Conservation (phyloP, 148 eudicot genomes). For the Amaranthus cruentus region DNA sequence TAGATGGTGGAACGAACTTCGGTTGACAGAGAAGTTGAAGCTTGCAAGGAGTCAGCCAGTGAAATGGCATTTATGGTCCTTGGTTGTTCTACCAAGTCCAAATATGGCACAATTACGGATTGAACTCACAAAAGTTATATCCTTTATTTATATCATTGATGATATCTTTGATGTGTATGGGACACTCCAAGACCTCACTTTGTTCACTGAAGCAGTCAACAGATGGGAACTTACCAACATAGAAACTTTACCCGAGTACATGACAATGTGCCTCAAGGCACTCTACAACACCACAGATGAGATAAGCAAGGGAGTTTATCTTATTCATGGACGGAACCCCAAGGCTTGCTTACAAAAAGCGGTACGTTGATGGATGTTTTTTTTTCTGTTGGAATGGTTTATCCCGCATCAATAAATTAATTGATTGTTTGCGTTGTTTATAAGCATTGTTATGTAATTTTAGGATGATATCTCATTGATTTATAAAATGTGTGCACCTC, state of each 20-base stretch:
- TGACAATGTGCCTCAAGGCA: slow-evolving; percentile 44
- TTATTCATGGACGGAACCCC: slow-evolving; percentile 42
- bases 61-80: slow-evolving; percentile 76
- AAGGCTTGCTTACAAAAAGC: slow-evolving; percentile 22
- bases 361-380: slow-evolving; percentile 24
- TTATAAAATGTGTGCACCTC: no score
- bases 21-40: slow-evolving; percentile 37
- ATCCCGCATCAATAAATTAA: no score
- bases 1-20: slow-evolving; percentile 64
- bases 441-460: no score
- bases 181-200: slow-evolving; percentile 39
- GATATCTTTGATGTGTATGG: slow-evolving; percentile 70
- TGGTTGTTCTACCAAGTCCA: slow-evolving; percentile 37
- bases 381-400: background rate
- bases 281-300: slow-evolving; percentile 37
- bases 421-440: no score
- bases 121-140: slow-evolving; percentile 52
- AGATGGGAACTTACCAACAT: slow-evolving; percentile 42
- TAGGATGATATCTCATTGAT: no score
- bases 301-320: slow-evolving; percentile 30
- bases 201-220: slow-evolving; percentile 54
- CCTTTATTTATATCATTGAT: slow-evolving; percentile 63
- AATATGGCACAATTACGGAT: slow-evolving; percentile 34
- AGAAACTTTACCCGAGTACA: slow-evolving; percentile 45
- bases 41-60: slow-evolving; percentile 46